Evolutionary conservation across 2,329 filamentous ascomycete species (phyloP), one percentile per base, ranked within the genome.

Genomic region (Fusarium humuli): DNA sequence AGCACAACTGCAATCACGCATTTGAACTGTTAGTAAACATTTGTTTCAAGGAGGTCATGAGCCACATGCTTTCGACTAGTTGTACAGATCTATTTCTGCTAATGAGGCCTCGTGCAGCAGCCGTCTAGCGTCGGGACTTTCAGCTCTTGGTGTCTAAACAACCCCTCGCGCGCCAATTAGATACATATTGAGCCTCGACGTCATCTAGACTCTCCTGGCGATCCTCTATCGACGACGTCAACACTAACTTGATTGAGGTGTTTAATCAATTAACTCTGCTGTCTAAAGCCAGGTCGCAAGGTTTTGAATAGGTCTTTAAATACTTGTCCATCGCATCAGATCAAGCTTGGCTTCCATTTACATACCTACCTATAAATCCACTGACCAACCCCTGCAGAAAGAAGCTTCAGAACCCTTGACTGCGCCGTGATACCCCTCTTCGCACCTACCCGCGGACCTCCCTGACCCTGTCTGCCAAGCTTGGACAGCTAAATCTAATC

Each of bases 391-490:
- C 16, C 29, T 56, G 37, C 50, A 48, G 23, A 56, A 54, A 54
- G 53, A 68, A 73, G 71, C 67, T 73, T 58, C 54, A 58, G 37
- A 71, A 66, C 65, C 67, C 67, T 71, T 71, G 58, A 57, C 27
- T 70, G 55, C 49, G 46, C 34, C 40, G 59, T 57, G 52, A 71
- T 65, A 71, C 63, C 67, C 67, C 58, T 70, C 61, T 53, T 59
- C 45, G 67, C 54, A 47, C 40, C 67, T 70, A 54, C 67, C 50
- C 58, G 49, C 23, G 67, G 50, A 47, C 40, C 67, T 70, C 54
- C 67, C 55, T 69, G 49, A 29, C 64, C 68, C 68, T 71, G 68
- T 55, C 64, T 42, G 68, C 68, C 68, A 71, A 71, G 67, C 55
- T 57, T 57, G 18, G 55, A 61, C 63, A 65, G 55, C 59, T 40